Evolutionary conservation across 768 basidiomycete species (phyloP).

Genomic region (Tremella mesenterica): DNA sequence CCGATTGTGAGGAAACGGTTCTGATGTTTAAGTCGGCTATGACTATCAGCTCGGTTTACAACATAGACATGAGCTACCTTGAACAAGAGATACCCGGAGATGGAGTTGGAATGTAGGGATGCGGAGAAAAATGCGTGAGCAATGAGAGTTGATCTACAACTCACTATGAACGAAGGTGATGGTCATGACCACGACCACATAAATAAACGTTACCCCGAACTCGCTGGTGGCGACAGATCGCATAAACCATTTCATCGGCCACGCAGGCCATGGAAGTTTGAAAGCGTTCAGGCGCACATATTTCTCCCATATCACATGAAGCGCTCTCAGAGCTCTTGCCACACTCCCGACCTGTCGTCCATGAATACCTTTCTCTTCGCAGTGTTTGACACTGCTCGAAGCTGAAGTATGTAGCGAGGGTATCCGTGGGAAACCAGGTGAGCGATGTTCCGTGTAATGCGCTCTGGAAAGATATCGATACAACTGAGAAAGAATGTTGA

Average conservation of each 20-base stretch:
- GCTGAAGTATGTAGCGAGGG: conserved; percentile 4
- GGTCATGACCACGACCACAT: conserved; percentile 14
- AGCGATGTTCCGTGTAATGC: neutral
- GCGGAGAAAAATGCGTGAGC: no score
- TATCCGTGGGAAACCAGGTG: neutral
- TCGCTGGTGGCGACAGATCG: conserved; percentile 13
- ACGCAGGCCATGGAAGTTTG: conserved; percentile 10
- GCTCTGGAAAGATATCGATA: conserved; percentile 5
- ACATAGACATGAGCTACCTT: no score
- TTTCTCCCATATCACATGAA: conserved; percentile 5
- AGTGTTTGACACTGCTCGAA: neutral
- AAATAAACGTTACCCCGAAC: conserved; percentile 15
- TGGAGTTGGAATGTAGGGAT: no score
- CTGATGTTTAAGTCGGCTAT: conserved; percentile 21
- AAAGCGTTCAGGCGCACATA: conserved; percentile 13
- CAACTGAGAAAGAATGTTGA: conserved; percentile 15
- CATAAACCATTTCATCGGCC: conserved; percentile 8
- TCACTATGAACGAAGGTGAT: conserved; percentile 29
- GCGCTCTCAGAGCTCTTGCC: neutral
- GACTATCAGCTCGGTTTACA: neutral
- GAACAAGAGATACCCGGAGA: no score
- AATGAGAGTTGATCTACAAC: conserved; percentile 1
- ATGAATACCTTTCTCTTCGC: neutral
- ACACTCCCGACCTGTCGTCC: neutral
- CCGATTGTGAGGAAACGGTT: conserved; percentile 20